These are phyloP conservation scores for Verticillium longisporum DNA, from an alignment of 2,329 filamentous ascomycete species.

Conservation along the genomic window DNA sequence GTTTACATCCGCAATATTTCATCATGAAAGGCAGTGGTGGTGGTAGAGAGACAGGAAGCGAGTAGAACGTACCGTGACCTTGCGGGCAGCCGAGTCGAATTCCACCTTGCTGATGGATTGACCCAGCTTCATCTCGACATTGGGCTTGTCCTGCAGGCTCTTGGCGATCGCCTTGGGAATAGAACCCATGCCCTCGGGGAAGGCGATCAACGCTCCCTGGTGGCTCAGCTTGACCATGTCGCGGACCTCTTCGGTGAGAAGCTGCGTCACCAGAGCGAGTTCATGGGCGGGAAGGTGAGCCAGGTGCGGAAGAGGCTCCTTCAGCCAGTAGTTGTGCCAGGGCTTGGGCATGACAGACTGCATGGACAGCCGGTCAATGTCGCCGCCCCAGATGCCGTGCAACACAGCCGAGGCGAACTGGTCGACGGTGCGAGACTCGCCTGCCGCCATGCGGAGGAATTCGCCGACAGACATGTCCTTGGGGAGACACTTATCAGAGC, in stretches of 20 bases:
- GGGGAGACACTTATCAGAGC: constrained; percentile 15
- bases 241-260: constrained; percentile 10
- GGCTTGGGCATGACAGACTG: constrained; percentile 46
- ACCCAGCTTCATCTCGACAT: constrained; percentile 51
- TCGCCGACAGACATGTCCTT: constrained; percentile 66
- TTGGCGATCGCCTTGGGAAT: constrained; percentile 48
- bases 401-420: constrained; percentile 69
- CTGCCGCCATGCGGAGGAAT: constrained; percentile 52
- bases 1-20: constrained; percentile 98
- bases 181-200: constrained; percentile 55
- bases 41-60: background rate
- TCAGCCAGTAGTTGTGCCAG: constrained; percentile 30
- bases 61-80: constrained; percentile 31
- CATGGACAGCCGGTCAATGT: constrained; percentile 73
- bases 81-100: constrained; percentile 26
- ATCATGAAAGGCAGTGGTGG: constrained; percentile 53
- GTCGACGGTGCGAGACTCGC: constrained; percentile 49
- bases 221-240: constrained; percentile 3
- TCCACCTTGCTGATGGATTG: constrained; percentile 40
- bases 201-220: constrained; percentile 29
- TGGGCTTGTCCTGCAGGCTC: constrained; percentile 42
- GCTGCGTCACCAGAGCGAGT: background rate
- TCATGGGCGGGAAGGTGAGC: constrained; percentile 1
- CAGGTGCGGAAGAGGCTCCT: constrained; percentile 6
- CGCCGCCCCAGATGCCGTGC: constrained; percentile 90